Base-by-base conservation (phyloP, 2,329 filamentous ascomycete species). In the Penicillium sp. region DNA sequence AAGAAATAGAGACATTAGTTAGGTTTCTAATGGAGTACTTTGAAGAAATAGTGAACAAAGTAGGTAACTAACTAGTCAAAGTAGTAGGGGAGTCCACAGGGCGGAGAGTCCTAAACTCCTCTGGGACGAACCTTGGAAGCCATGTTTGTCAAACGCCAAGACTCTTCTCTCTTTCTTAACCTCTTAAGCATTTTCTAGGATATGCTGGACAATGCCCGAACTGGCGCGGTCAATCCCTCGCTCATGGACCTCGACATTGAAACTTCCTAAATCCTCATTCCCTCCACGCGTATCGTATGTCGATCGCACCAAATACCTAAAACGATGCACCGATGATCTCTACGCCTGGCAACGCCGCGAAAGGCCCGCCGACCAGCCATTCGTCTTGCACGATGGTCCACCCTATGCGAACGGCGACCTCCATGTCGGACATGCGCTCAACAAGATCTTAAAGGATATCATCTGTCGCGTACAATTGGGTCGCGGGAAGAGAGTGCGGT, bases 401-500 rank as follows among this genome's bases (percentile, higher is more conserved):
- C 94, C 94, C 0, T 99, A 97, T 73, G 94, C 94, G 62, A 99
- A 99, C 77, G 94, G 94, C 15, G 84, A 83, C 44, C 83, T 99
- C 10, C 94, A 99, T 70, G 86, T 95, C 59, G 94, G 94, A 3
- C 94, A 99, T 79, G 92, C 94, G 36, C 79, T 99, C 70, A 99
- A 99, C 76, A 99, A 99, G 78, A 88, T 97, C 65, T 81, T 96
- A 58, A 99, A 99, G 79, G 94, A 99, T 75, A 90, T 97, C 68
- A 90, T 96, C 60, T 82, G 92, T 65, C 85, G 94, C 40, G 86
- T 88, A 60, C 87, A 96, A 76, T 79, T 97, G 59, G 86, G 90
- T 59, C 83, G 88, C 69, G 94, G 91, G 19, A 87, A 84, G 65
- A 82, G 85, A 60, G 87, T 97, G 34, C 81, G 86, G 39, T 99